Base-by-base conservation (phyloP, 2,329 filamentous ascomycete genomes). In the Penicillium sp. region DNA sequence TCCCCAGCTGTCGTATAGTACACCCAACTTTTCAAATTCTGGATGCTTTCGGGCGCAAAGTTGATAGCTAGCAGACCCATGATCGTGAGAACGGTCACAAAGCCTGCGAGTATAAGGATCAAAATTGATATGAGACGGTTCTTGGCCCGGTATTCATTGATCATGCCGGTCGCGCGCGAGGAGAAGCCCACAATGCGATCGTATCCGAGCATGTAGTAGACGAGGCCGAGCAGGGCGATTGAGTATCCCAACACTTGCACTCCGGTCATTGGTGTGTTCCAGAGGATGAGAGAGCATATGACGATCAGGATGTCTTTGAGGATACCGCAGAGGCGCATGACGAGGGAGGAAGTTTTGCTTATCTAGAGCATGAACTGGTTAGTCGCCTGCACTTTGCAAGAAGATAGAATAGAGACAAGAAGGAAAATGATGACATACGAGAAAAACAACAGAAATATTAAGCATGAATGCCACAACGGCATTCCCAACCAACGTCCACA, bases 261-360 rank as follows among this genome's bases (percentile, higher is more conserved):
- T 20, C 75, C 69, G 20, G 85, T 81, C 66, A 94, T 86, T 30
- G 83, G 81, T 56, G 89, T 90, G 63, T 82, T 78, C 86, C 89
- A 94, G 68, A 93, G 86, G 66, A 90, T 72, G 74, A 93, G 88
- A 52, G 88, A 91, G 56, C 84, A 81, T 59, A 82, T 77, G 62
- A 95, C 89, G 55, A 95, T 85, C 57, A 94, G 83, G 60, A 94
- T 92, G 71, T 91, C 90, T 76, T 95, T 95, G 66, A 94, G 83
- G 62, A 95, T 90, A 70, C 90, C 90, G 59, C 87, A 91, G 18
- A 95, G 83, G 26, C 89, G 91, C 76, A 94, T 88, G 65, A 92
- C 89, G 50, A 95, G 83, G 57, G 88, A 89, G 1, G 90, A 95
- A 7, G 90, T 94, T 75, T 89, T 91, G 70, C 90, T 90, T 66